Evolutionary conservation across 768 basidiomycete species (phyloP), one percentile per base, ranked within the genome.

Genomic region (Neoboletus magnificus): DNA sequence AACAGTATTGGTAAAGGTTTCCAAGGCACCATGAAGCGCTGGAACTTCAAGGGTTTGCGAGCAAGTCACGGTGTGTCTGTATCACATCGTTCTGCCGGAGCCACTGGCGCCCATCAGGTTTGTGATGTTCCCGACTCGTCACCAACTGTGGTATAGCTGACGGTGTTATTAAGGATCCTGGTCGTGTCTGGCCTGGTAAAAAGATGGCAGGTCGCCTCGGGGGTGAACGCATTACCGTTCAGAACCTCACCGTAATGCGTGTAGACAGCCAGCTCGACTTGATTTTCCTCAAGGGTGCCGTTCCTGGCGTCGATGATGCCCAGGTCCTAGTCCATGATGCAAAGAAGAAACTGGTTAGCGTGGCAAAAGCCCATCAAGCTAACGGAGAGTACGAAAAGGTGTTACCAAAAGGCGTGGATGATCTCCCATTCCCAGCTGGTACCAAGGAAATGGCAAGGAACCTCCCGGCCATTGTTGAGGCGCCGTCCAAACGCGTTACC

Each of bases 181-280:
- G 97, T 45, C 86, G 97, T 65, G 80, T 98, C 6, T 93, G 91
- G 75, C 97, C 97, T 4, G 97, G 97, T 36, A 97, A 94, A 77
- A 98, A 98, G 78, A 98, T 97, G 96, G 85, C 96, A 11, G 97
- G 97, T 33, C 87, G 86, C 23, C 86, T 98, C 79, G 97, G 97
- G 48, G 88, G 85, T 53, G 79, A 83, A 59, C 85, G 86, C 39
- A 81, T 82, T 10, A 98, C 96, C 9, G 79, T 81, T 15, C 93
- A 96, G 66, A 98, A 98, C 68, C 84, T 98, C 25, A 72, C 86
- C 1, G 92, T 98, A 41, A 81, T 94, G 52, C 89, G 93, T 22
- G 81, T 99, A 56, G 97, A 99, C 76, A 83, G 83, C 22, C 74
- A 77, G 15, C 83, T 97, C 46, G 87, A 98, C 73, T 82, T 98